Evolutionary conservation across 495 filamentous ascomycete genomes (phyloP).

Genomic region (Aspergillus avenaceus): DNA sequence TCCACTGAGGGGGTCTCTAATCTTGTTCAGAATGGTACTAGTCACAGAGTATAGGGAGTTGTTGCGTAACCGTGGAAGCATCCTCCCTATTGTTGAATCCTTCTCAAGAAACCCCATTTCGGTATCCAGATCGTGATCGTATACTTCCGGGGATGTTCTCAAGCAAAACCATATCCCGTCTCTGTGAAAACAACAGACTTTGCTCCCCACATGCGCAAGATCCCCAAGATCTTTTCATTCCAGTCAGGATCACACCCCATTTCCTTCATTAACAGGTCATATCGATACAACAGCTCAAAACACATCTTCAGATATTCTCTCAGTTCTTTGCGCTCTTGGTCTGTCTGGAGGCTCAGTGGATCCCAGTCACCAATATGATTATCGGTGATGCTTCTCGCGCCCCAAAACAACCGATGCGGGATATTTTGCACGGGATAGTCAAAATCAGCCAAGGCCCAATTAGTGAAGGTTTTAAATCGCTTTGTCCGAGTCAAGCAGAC

Average conservation of each 20-base stretch:
- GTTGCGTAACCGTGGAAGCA: too few relatives aligned
- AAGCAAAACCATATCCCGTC: neutral
- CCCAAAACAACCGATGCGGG: neutral
- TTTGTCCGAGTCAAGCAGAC: neutral
- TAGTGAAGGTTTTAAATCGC: neutral
- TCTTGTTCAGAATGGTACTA: too few relatives aligned
- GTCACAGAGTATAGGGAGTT: too few relatives aligned
- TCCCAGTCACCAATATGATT: neutral
- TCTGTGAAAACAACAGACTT: neutral
- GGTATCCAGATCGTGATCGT: too few relatives aligned
- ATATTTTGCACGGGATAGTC: conserved; percentile 4
- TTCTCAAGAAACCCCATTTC: too few relatives aligned
- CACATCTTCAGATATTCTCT: neutral
- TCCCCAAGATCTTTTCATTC: neutral
- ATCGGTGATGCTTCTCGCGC: neutral
- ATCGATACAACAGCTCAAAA: neutral
- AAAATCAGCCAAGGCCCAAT: neutral
- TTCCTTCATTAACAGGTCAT: neutral
- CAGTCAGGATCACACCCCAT: neutral
- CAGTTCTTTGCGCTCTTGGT: neutral
- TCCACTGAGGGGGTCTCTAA: too few relatives aligned
- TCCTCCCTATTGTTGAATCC: too few relatives aligned
- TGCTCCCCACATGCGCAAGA: neutral
- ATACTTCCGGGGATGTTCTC: too few relatives aligned
- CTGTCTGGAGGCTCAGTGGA: neutral